Evolutionary conservation across 2,329 filamentous ascomycete species (phyloP).

Genomic region (Talaromyces marneffei): DNA sequence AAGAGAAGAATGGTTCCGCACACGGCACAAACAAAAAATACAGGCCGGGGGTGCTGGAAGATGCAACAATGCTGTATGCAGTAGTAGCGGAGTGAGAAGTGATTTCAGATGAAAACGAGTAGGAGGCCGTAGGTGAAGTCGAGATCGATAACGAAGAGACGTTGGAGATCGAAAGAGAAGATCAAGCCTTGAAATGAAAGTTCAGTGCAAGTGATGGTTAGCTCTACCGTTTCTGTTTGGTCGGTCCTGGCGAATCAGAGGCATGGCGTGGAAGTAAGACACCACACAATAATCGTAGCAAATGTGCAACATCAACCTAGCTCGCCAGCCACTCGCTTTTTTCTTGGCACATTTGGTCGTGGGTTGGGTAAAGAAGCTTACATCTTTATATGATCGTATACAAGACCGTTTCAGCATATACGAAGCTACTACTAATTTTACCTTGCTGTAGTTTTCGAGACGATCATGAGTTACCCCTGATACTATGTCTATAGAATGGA

Average conservation of each 20-base stretch:
- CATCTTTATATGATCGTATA: neutral
- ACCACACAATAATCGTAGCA: conserved; percentile 9
- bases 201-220: neutral
- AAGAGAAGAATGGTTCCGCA: conserved; percentile 13
- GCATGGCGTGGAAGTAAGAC: conserved; percentile 3
- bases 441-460: neutral
- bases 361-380: neutral
- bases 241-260: neutral
- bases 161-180: conserved; percentile 14
- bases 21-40: conserved; percentile 15
- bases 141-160: conserved; percentile 12
- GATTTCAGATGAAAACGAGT: conserved; percentile 8
- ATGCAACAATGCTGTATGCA: conserved; percentile 14
- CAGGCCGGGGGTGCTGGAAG: conserved; percentile 9
- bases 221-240: conserved; percentile 7
- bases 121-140: conserved; percentile 5
- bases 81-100: conserved; percentile 6
- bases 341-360: neutral
- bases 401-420: neutral
- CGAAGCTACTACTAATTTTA: neutral
- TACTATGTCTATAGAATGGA: neutral
- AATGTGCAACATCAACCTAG: conserved; percentile 4
- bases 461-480: neutral
- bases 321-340: conserved; percentile 12
- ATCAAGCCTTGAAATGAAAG: conserved; percentile 11